These are phyloP conservation scores for Myxozyma kluyveri DNA, from an alignment of 805 yeast species.

Conservation along the genomic window DNA sequence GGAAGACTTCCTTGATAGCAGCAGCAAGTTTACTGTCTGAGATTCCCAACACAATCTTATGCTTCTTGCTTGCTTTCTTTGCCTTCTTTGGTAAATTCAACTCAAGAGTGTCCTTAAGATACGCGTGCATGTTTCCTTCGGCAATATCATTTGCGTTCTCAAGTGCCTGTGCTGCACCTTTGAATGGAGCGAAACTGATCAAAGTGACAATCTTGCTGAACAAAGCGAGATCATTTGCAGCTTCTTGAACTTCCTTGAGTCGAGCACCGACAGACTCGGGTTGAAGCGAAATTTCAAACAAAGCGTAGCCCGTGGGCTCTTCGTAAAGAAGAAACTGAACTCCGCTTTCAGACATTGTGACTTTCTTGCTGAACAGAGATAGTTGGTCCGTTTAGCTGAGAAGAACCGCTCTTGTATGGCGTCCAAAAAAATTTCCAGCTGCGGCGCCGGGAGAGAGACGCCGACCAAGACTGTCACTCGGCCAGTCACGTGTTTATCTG, in stretches of 20 bases:
- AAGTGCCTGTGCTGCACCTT: slow-evolving; percentile 98
- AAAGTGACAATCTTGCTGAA: slow-evolving; percentile 91
- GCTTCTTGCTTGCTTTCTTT: slow-evolving; percentile 48
- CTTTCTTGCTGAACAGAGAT: background rate
- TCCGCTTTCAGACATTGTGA: slow-evolving; percentile 9
- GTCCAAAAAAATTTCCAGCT: too few species aligned
- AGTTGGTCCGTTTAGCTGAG: background rate
- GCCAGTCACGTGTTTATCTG: too few species aligned
- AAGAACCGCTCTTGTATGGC: background rate
- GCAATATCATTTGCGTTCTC: slow-evolving; percentile 97
- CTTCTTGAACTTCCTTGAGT: slow-evolving; percentile 89
- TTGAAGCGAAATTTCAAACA: slow-evolving; percentile 88
- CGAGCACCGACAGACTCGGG: slow-evolving; percentile 93
- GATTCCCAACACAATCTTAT: slow-evolving; percentile 74
- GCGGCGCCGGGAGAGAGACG: too few species aligned
- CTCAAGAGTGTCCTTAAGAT: slow-evolving; percentile 83
- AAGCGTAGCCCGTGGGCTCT: slow-evolving; percentile 97
- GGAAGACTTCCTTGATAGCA: slow-evolving; percentile 86
- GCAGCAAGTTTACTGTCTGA: slow-evolving; percentile 96
- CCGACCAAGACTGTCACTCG: too few species aligned
- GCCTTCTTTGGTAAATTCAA: slow-evolving; percentile 81
- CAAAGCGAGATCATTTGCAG: slow-evolving; percentile 76
- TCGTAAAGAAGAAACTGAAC: slow-evolving; percentile 93
- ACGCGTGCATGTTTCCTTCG: slow-evolving; percentile 88
- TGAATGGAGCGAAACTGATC: slow-evolving; percentile 95